A percentile compares a stretch with the other conserved stretches of the same genome.
Evolutionary conservation across 2,329 filamentous ascomycete genomes (phyloP).

Genomic region (Apiospora malaysiana): DNA sequence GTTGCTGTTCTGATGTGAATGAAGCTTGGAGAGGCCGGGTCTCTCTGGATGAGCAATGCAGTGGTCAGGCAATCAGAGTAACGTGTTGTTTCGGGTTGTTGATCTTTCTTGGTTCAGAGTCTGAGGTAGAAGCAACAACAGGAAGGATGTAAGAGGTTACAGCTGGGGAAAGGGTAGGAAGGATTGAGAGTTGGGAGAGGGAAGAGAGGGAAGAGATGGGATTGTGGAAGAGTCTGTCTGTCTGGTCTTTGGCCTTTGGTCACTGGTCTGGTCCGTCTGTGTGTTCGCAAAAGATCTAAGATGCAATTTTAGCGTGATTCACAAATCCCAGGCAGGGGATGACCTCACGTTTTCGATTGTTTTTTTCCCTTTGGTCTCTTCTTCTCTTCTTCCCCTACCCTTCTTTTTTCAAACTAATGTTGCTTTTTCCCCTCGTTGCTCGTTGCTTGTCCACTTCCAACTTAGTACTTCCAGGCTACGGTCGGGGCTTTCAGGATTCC

Average conservation of each 20-base stretch:
- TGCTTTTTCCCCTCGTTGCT: conserved; percentile 7
- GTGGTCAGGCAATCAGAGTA: not conserved
- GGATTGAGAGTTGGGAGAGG: not conserved
- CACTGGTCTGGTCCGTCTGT: not conserved
- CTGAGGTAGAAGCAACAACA: not conserved
- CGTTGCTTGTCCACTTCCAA: not conserved
- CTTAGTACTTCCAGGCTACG: not conserved
- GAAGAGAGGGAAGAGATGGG: not conserved
- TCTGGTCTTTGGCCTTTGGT: not conserved
- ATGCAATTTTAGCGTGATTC: conserved; percentile 19
- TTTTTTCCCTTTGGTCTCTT: not conserved
- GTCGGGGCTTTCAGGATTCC: not conserved
- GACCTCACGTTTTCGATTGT: conserved; percentile 14
- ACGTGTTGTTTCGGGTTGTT: not conserved
- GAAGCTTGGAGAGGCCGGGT: not conserved
- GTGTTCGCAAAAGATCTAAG: conserved; percentile 19
- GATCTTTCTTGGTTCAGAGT: not conserved
- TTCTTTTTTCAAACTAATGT: not conserved
- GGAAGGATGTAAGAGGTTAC: not conserved
- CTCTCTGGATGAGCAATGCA: not conserved
- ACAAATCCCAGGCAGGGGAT: conserved; percentile 17
- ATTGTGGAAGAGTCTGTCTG: not conserved
- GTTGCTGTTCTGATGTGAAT: not conserved
- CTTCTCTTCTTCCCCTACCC: not conserved
- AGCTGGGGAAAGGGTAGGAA: not conserved